Percentiles rank a stretch among this genome's conserved stretches.
Evolutionary conservation across 2,329 filamentous ascomycete genomes (phyloP).

Genomic region (Epichloe amarillans): DNA sequence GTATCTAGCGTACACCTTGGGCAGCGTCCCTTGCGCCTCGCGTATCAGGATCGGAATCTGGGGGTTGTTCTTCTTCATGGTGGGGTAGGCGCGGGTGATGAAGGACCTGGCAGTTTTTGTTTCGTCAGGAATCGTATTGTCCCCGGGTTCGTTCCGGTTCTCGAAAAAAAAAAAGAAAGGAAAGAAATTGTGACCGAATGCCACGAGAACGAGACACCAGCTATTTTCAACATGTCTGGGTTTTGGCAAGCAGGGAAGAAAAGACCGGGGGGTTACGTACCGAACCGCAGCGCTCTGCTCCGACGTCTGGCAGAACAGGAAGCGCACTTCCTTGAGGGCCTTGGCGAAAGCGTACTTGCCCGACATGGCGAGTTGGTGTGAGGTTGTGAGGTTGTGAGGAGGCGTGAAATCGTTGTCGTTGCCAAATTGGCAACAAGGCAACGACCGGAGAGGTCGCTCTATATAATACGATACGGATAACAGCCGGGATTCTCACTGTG

Average conservation of each 20-base stretch:
- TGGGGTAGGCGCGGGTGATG: slow-evolving; percentile 81
- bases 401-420: neutral
- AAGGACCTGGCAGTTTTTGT: slow-evolving; percentile 53
- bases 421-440: neutral
- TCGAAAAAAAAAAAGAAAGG: too few relatives aligned
- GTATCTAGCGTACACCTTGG: slow-evolving; percentile 84
- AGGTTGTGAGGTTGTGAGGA: too few relatives aligned
- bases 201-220: neutral
- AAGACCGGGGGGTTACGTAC: slow-evolving; percentile 34
- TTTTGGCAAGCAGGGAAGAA: too few relatives aligned
- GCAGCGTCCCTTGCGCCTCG: slow-evolving; percentile 73
- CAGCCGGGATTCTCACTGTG: neutral
- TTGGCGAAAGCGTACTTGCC: slow-evolving; percentile 85
- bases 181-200: too few relatives aligned
- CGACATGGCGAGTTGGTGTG: slow-evolving; percentile 54
- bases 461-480: too few relatives aligned
- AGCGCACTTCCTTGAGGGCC: slow-evolving; percentile 86
- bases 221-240: neutral
- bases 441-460: too few relatives aligned
- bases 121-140: neutral
- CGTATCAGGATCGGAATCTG: slow-evolving; percentile 86
- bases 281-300: slow-evolving; percentile 80
- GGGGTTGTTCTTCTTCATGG: slow-evolving; percentile 99
- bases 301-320: slow-evolving; percentile 91
- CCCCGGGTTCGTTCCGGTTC: too few relatives aligned